Evolutionary conservation across 2,329 filamentous ascomycete species (phyloP), one percentile per base, ranked within the genome.

Genomic region (Fusarium sp.): DNA sequence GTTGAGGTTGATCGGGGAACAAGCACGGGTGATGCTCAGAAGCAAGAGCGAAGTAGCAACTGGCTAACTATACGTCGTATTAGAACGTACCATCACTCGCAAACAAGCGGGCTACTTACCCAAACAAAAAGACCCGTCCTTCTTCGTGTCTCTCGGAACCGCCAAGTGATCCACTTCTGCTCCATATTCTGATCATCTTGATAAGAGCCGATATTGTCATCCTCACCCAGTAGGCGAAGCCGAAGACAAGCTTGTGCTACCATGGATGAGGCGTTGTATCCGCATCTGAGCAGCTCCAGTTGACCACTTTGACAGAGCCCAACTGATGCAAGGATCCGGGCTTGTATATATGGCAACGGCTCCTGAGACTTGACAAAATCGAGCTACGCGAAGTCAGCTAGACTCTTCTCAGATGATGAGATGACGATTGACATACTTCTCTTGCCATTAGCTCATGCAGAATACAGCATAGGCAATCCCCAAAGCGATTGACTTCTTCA

Each of bases 61-160:
- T 50, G 3, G 30, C 5, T 19, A 33, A 19, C 47, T 50, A 13
- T 50, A 8, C 15, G 3, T n/a, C 15, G 3, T 2, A 6, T 50
- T 13, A 50, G 47, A 50, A 19, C 3, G 6, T 10, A 9, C 0
- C 18, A 46, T 15, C 6, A 30, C 9, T n/a, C 3, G 3, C 9
- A 47, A n/a, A n/a, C 9, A 16, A 5, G 9, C 25, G 13, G 30
- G 6, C 7, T 12, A 18, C 47, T 0, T 23, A 50, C 47, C 47
- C 30, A 50, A 23, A 50, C 5, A 8, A 50, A 50, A n/a, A 50
- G 21, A 2, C 47, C 47, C 4, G 47, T 50, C 8, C 47, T 33
- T 33, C 47, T 50, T 50, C 47, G 47, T 32, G 47, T 50, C 10
- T 50, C 47, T 33, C 47, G 47, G 23, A 50, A 50, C 23, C 47